Evolutionary conservation across 139 green algal genomes (phyloP), one percentile per base, ranked within the genome.

Genomic region (Micractinium sp.): DNA sequence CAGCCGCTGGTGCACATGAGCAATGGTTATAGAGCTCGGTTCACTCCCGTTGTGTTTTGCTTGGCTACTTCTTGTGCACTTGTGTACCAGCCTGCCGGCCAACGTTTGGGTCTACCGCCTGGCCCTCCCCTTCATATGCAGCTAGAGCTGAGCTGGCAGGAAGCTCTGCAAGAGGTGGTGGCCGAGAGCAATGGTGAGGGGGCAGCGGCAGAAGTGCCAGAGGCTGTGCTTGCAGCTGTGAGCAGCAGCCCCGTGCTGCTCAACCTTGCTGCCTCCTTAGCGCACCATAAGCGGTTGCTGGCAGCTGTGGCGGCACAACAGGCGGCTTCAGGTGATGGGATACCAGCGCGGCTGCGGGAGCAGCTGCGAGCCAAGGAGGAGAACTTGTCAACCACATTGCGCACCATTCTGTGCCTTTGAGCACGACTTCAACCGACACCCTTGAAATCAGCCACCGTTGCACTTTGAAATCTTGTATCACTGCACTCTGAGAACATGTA

Each of bases 211-310:
- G 77, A 90, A 25, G 35, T 89, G 85, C 74, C 75, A 0, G 74
- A 77, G 56, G 85, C 75, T 25, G 84, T 88, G 47, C 31, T 90
- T 74, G 12, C 63, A 53, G 81, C 93, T 89, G 93, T 97, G 53
- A 63, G 76, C 63, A 82, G 85, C 61, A 96, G 93, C 81, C 93
- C 94, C 0, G 91, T 88, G 16, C 90, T 98, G 19, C 93, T 96
- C 84, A 98, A 97, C 89, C 89, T 98, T 31, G 92, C 94, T 18
- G 90, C 94, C 35, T 90, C 91, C 20, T 87, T 98, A 33, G 95
- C 94, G 18, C 96, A 96, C 87, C 95, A 98, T 82, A 93, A 94
- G 63, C 89, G 92, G 5, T 92, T 88, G 77, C 84, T 95, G 82
- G 69, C 87, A 1, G 88, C 93, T 61, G 74, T 95, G 75, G 88